Evolutionary conservation across 2,329 filamentous ascomycete genomes (phyloP).

Genomic region (Claviceps quebecensis): DNA sequence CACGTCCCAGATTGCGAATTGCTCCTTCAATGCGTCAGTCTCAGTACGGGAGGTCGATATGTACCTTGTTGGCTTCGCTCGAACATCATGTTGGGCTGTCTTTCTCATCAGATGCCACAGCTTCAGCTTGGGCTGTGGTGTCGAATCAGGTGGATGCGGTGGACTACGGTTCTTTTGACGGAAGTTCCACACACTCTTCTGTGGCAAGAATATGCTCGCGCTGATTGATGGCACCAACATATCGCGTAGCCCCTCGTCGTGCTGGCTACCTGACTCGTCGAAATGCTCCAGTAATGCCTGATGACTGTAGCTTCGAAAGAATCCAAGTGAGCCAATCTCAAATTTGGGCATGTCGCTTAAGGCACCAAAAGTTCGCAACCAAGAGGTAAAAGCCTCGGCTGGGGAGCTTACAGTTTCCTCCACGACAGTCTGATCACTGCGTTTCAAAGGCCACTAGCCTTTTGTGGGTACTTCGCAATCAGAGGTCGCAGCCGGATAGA

Average conservation of each 20-base stretch:
- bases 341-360: constrained; percentile 38
- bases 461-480: neutral
- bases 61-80: constrained; percentile 6
- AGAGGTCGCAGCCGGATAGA: neutral
- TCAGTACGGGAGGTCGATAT: neutral
- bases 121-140: constrained; percentile 12
- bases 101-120: constrained; percentile 5
- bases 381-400: constrained; percentile 17
- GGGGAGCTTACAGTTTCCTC: constrained; percentile 10
- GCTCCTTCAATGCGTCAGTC: constrained; percentile 14
- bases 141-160: constrained; percentile 13
- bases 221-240: constrained; percentile 40
- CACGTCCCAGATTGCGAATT: constrained; percentile 22
- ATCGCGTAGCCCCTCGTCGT: constrained; percentile 31
- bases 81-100: constrained; percentile 8
- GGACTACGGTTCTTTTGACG: constrained; percentile 18
- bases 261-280: constrained; percentile 33
- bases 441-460: constrained; percentile 4
- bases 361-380: constrained; percentile 29
- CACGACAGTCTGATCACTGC: neutral
- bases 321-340: constrained; percentile 36
- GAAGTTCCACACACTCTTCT: constrained; percentile 36
- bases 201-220: constrained; percentile 38
- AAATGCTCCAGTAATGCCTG: constrained; percentile 34
- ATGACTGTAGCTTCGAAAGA: constrained; percentile 35